These are phyloP conservation scores for Isatis tinctoria DNA, from an alignment of 345 rosid genomes.

Conservation along the genomic window DNA sequence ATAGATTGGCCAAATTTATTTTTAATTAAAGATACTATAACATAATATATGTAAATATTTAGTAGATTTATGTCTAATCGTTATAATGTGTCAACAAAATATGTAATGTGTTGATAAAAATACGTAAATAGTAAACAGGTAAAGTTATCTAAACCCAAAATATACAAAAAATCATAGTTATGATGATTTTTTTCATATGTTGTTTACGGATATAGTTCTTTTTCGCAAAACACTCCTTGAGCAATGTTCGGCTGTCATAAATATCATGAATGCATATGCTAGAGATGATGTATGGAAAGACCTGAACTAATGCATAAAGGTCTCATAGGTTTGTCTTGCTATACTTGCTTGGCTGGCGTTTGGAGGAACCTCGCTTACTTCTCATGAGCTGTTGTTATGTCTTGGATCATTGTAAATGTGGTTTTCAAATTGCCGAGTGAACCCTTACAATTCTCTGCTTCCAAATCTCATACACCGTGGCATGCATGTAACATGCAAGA, in stretches of 20 bases:
- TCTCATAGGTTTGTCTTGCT: background rate
- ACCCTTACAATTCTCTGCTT: background rate
- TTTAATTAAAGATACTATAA: background rate
- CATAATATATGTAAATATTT: background rate
- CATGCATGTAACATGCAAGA: background rate
- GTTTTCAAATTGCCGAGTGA: background rate
- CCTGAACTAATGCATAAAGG: background rate
- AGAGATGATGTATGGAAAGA: background rate
- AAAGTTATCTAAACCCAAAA: no score
- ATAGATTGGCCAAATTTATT: background rate
- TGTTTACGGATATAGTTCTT: no score
- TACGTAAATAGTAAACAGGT: no score
- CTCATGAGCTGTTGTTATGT: background rate
- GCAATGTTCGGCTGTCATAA: no score
- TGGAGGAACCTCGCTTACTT: background rate
- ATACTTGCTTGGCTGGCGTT: background rate
- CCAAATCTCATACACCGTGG: background rate
- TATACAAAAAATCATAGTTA: no score
- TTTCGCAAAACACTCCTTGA: no score
- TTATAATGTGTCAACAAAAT: background rate
- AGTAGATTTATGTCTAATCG: background rate
- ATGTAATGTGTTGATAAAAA: background rate
- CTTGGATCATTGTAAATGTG: background rate
- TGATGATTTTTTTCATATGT: no score
- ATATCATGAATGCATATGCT: no score